A percentile compares a stretch with the other conserved stretches of the same genome.
These are phyloP conservation scores for Talaromyces sp. DNA, from an alignment of 2,329 filamentous ascomycete genomes.

Conservation along the genomic window DNA sequence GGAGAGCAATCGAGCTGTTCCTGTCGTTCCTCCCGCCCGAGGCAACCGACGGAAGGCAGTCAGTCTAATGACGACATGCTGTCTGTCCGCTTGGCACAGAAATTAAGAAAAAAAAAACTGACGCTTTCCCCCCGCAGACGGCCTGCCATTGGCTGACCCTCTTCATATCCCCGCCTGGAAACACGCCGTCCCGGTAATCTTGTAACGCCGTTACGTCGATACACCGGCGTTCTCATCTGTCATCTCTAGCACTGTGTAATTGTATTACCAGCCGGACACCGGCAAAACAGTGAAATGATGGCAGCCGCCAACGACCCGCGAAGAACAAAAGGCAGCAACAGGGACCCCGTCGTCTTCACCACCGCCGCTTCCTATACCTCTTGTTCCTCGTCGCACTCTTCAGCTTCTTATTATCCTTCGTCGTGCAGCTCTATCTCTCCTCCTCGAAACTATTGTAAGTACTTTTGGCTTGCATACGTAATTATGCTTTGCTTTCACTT, in stretches of 20 bases:
- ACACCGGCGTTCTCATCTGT: background rate
- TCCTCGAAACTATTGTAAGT: conserved; percentile 16
- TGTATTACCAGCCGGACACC: background rate
- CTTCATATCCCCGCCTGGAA: background rate
- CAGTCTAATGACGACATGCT: background rate
- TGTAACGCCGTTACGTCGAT: background rate
- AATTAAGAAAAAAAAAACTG: background rate
- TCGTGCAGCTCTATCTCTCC: conserved; percentile 16
- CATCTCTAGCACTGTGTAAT: background rate
- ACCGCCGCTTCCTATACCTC: conserved; percentile 7
- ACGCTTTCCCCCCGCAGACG: background rate
- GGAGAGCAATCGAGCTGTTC: background rate
- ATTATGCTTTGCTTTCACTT: background rate
- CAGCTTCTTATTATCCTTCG: conserved; percentile 16
- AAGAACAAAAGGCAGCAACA: background rate
- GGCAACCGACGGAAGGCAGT: conserved; percentile 1
- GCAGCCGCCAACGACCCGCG: background rate
- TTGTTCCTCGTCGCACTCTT: conserved; percentile 13
- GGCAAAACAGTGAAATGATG: background rate
- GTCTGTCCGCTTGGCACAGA: background rate
- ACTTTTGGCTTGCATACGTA: background rate
- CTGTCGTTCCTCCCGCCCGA: conserved; percentile 1
- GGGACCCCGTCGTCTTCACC: background rate
- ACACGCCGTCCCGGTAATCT: conserved; percentile 1
- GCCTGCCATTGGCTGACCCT: background rate